Evolutionary conservation across 2,329 filamentous ascomycete species (phyloP).

Genomic region (Tolypocladium amazonense): DNA sequence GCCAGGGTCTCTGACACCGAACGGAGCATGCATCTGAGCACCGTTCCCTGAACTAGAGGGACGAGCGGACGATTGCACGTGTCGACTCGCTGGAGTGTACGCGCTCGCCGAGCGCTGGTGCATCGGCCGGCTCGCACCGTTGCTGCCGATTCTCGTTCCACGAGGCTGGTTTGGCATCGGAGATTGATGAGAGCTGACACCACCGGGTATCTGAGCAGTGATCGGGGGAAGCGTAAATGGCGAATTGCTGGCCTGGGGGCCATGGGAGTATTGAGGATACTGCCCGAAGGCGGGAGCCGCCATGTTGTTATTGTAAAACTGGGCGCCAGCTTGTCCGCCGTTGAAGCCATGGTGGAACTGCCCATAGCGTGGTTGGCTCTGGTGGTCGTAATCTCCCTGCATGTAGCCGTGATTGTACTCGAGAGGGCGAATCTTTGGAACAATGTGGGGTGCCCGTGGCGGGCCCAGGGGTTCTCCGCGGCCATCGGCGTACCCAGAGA

Average conservation of each 20-base stretch:
- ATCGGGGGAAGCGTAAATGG: constrained; percentile 14
- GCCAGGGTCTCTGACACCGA: neutral
- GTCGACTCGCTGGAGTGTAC: constrained; percentile 7
- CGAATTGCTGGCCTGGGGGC: constrained; percentile 1
- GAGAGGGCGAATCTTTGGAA: constrained; percentile 12
- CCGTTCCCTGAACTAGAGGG: constrained; percentile 10
- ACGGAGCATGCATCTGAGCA: neutral
- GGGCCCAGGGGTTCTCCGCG: neutral
- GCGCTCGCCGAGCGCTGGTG: constrained; percentile 14
- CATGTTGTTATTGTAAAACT: neutral
- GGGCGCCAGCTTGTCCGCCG: neutral
- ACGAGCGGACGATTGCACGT: constrained; percentile 3
- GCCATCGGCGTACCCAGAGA: constrained; percentile 3
- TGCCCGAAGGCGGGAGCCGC: neutral
- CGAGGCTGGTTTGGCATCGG: neutral
- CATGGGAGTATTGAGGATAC: neutral
- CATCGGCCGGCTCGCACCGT: constrained; percentile 4
- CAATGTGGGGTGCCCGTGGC: constrained; percentile 10
- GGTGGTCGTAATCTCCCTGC: neutral
- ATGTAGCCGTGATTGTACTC: constrained; percentile 5
- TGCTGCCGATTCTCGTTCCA: neutral
- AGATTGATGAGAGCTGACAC: neutral
- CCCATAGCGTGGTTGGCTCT: constrained; percentile 1
- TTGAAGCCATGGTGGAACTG: neutral
- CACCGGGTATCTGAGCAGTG: constrained; percentile 8